phyloP scores from a whole-genome alignment of 148 eudicot species.

The Nepenthes gracilis region DNA sequence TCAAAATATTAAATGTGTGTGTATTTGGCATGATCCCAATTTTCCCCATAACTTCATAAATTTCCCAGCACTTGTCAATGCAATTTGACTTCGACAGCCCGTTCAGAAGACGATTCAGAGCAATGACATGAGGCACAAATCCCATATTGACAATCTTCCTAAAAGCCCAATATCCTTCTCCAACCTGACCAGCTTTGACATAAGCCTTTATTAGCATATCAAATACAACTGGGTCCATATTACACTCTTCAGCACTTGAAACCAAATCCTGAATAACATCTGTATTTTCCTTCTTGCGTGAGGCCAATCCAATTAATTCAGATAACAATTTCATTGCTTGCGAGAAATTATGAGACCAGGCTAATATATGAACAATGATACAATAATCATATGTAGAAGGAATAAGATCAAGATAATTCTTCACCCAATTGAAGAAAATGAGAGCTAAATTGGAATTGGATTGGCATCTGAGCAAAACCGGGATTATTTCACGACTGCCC shows the following conservation, averaged over 20 bases:
- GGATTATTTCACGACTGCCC: constrained; percentile 48
- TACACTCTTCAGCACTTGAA: constrained; percentile 43
- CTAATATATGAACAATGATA: constrained; percentile 53
- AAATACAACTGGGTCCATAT: constrained; percentile 79
- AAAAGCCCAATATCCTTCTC: constrained; percentile 52
- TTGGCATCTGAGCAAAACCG: constrained; percentile 78
- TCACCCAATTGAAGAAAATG: constrained; percentile 70
- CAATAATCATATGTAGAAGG: constrained; percentile 45
- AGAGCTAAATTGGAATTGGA: constrained; percentile 53
- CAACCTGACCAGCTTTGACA: constrained; percentile 40
- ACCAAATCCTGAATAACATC: constrained; percentile 45
- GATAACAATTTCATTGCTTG: constrained; percentile 44
- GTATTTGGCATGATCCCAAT: constrained; percentile 57
- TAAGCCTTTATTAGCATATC: constrained; percentile 82
- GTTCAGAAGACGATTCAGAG: constrained; percentile 58
- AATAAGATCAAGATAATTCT: constrained; percentile 36
- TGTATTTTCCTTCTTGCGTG: constrained; percentile 9
- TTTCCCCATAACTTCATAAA: constrained; percentile 49
- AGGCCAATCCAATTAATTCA: constrained; percentile 38
- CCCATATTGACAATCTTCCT: constrained; percentile 49
- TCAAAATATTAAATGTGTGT: constrained; percentile 71
- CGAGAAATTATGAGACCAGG: constrained; percentile 44
- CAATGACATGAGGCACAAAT: constrained; percentile 46
- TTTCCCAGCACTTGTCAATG: constrained; percentile 58
- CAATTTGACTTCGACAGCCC: constrained; percentile 45